phyloP scores from a whole-genome alignment of 441 rosid genomes.

The Lagerstroemia fauriei region DNA sequence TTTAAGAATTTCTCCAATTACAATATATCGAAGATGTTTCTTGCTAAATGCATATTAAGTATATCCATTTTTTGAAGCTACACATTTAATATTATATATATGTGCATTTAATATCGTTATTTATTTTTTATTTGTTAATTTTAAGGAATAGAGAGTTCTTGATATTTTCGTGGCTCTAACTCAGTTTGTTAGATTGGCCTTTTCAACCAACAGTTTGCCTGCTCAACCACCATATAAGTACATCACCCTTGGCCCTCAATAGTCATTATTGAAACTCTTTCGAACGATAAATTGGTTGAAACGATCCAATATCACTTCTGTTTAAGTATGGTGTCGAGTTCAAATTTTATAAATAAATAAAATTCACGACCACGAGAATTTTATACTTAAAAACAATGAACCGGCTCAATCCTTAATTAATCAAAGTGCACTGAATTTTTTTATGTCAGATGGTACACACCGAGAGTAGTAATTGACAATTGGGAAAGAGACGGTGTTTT shows the following conservation, averaged over 20 bases:
- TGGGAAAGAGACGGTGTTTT: too few relatives aligned
- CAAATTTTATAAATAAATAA: too few relatives aligned
- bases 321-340: too few relatives aligned
- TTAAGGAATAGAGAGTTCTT: neutral
- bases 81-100: neutral
- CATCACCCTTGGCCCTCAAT: neutral
- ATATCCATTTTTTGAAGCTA: neutral
- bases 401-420: too few relatives aligned
- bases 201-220: neutral
- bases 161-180: neutral
- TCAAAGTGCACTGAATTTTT: too few relatives aligned
- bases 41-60: too few relatives aligned
- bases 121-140: neutral
- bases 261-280: neutral
- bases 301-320: neutral
- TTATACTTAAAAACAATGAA: too few relatives aligned
- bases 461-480: too few relatives aligned
- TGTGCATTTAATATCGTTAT: neutral
- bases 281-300: neutral
- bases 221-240: conserved; percentile 19
- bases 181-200: neutral
- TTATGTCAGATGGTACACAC: too few relatives aligned
- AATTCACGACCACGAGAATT: too few relatives aligned
- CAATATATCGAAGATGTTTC: too few relatives aligned
- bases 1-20: too few relatives aligned